Evolutionary conservation across 2,329 filamentous ascomycete species (phyloP).

Genomic region (Fusarium transvaalense): DNA sequence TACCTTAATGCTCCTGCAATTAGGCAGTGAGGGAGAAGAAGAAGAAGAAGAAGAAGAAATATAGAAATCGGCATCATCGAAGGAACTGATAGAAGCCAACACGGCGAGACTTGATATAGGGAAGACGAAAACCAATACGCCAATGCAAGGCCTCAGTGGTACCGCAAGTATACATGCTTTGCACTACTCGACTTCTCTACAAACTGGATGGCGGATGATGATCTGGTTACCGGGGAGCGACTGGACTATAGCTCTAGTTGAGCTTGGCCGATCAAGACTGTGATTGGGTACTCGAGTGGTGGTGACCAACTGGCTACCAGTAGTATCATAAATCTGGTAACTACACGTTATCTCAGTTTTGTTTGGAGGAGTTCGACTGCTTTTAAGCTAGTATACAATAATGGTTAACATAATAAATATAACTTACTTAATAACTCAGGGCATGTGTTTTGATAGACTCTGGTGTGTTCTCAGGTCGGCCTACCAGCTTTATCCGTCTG

Average conservation of each 20-base stretch:
- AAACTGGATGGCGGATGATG: conserved; percentile 18
- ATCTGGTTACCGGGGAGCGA: conserved; percentile 31
- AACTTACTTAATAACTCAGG: conserved; percentile 1
- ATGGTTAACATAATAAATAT: conserved; percentile 25
- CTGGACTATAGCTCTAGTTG: conserved; percentile 21
- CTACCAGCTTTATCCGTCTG: not conserved
- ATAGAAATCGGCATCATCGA: conserved; percentile 28
- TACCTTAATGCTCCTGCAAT: conserved; percentile 47
- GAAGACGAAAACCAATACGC: conserved; percentile 24
- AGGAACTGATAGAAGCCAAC: conserved; percentile 28
- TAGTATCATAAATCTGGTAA: not conserved
- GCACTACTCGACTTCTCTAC: conserved; percentile 25
- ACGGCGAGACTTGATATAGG: conserved; percentile 18
- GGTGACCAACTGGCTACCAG: not conserved
- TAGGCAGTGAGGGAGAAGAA: conserved; percentile 42
- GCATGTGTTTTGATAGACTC: not conserved
- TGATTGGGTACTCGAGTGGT: conserved; percentile 3
- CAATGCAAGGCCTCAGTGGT: conserved; percentile 22
- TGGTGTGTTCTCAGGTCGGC: not conserved
- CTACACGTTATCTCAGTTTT: not conserved
- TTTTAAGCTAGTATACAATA: conserved; percentile 9
- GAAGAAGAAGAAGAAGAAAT: conserved; percentile 37
- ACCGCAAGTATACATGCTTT: conserved; percentile 21
- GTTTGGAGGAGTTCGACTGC: not conserved
- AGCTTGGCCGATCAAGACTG: conserved; percentile 1